Base-by-base conservation (phyloP, 2,329 filamentous ascomycete genomes). In the Bretziella fagacearum region DNA sequence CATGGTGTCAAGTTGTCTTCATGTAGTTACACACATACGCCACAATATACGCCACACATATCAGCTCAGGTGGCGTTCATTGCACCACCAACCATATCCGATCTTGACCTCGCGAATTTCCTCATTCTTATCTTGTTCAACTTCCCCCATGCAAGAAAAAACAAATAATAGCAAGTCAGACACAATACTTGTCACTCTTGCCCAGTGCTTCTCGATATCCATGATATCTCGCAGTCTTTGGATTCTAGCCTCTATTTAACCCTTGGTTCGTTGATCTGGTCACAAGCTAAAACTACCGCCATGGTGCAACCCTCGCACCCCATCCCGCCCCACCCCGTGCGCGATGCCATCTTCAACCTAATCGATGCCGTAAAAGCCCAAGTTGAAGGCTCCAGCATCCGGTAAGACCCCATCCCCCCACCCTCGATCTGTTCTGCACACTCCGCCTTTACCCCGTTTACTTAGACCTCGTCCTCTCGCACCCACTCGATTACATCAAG, bases 281-380 rank as follows among this genome's bases (percentile, higher is more conserved):
- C 30, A n/a, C 30, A 10, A 6, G 13, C 6, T 15, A 6, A n/a
- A 10, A 10, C 13, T n/a, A 33, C 6, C 30, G 30, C 26, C 40
- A 50, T 46, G 29, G 39, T 42, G 27, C 10, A 29, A 4, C 22
- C 33, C 26, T 23, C 22, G n/a, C 23, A 40, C 32, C 44, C 39
- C 39, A 18, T 48, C n/a, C 41, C 32, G 8, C 25, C 23, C 5
- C 47, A 50, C 32, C 48, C 48, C 22, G 48, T 46, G 11, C 44
- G 44, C 22, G 48, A 43, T 17, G 39, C 40, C 30, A 29, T 50
- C 20, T 27, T 50, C 11, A 35, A 26, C 17, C 13, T 47, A 4
- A 35, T 37, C 10, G 44, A 47, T 13, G 32, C 44, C 26, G 20
- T 50, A 15, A 39, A 46, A 30, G n/a, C 8, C n/a, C 42, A 45